These are phyloP conservation scores for Boletellus ananas DNA, from an alignment of 768 basidiomycete species.

Conservation along the genomic window DNA sequence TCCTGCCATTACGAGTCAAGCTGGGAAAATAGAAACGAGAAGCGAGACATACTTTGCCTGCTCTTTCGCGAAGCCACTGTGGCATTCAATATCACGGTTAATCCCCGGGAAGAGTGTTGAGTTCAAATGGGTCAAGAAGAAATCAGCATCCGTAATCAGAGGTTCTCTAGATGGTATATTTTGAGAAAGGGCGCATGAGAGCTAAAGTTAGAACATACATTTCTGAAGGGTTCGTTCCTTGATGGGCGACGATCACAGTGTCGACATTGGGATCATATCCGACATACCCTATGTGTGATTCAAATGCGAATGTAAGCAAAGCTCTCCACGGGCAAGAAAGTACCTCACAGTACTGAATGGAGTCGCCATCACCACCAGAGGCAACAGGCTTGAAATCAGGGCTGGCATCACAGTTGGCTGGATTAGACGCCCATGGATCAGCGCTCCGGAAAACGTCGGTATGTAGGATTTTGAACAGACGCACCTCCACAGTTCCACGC, in stretches of 20 bases:
- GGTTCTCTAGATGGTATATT: slow-evolving; percentile 25
- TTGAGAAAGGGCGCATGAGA: not conserved
- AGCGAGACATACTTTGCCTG: slow-evolving; percentile 40
- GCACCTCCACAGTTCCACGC: slow-evolving; percentile 55
- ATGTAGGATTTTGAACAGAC: slow-evolving; percentile 11
- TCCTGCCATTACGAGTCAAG: slow-evolving; percentile 21
- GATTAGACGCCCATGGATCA: not conserved
- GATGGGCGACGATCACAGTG: slow-evolving; percentile 37
- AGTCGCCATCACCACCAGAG: slow-evolving; percentile 44
- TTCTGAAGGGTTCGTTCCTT: slow-evolving; percentile 32
- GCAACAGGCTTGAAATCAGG: slow-evolving; percentile 45
- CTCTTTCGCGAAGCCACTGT: slow-evolving; percentile 43
- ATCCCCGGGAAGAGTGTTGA: slow-evolving; percentile 50
- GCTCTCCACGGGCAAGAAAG: not conserved
- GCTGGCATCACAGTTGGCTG: slow-evolving; percentile 47
- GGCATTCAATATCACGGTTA: slow-evolving; percentile 37
- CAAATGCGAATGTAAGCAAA: not conserved
- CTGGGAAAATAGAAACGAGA: not conserved
- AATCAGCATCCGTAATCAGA: slow-evolving; percentile 40
- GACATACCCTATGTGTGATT: slow-evolving; percentile 42
- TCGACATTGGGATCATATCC: slow-evolving; percentile 43
- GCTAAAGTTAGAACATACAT: slow-evolving; percentile 19
- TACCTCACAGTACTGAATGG: slow-evolving; percentile 40
- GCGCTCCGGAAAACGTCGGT: not conserved
- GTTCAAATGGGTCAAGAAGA: slow-evolving; percentile 34